Conservation (phyloP, 345 rosid genomes). For the Acer campestre region DNA sequence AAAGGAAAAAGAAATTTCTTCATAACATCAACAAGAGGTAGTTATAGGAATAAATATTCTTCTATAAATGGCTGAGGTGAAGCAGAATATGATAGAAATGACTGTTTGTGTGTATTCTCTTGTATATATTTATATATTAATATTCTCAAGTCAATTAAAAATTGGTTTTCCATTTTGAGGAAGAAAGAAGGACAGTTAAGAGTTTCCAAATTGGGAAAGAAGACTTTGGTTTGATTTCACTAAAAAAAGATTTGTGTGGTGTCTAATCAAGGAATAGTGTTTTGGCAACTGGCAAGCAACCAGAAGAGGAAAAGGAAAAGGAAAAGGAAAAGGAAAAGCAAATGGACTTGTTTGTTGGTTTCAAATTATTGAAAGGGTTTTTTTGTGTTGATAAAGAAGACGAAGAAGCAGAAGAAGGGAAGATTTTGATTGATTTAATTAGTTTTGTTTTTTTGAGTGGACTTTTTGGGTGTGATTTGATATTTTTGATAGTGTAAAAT, state of each 20-base stretch:
- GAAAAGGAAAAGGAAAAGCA: background rate
- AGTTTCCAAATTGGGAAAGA: constrained; percentile 6
- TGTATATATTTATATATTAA: no score
- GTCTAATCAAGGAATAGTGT: background rate
- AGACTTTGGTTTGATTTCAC: constrained; percentile 11
- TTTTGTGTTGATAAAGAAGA: no score
- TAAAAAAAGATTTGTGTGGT: background rate
- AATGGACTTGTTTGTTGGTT: constrained; percentile 1
- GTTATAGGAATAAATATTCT: background rate
- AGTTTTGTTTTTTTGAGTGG: background rate
- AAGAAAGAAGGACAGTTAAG: background rate
- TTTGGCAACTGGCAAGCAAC: background rate
- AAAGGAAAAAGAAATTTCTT: background rate
- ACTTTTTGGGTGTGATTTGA: background rate
- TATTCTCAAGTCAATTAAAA: background rate
- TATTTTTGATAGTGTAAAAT: background rate
- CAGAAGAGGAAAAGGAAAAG: background rate
- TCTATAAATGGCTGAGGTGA: background rate
- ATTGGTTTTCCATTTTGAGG: constrained; percentile 1
- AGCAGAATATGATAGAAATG: constrained; percentile 9
- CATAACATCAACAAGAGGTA: background rate
- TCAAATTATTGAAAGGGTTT: background rate
- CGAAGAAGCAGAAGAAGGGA: no score
- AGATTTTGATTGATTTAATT: background rate
- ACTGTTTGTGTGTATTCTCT: background rate